Conservation (phyloP, 495 filamentous ascomycete genomes). For the Penicillium paradoxum region DNA sequence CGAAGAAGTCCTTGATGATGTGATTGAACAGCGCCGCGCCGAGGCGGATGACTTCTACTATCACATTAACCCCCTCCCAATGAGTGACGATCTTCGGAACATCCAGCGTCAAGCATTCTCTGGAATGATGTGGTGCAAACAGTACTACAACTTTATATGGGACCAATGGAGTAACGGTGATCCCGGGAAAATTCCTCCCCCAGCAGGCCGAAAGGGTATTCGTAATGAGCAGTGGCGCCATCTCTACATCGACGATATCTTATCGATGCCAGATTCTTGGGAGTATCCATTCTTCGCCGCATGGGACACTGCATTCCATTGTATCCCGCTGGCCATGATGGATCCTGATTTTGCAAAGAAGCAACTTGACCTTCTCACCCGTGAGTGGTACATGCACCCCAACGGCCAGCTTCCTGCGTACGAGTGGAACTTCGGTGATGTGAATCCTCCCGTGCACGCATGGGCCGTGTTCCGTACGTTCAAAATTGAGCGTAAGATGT, state of each 20-base stretch:
- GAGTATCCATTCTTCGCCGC: conserved; percentile 98
- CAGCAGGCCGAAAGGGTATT: conserved; percentile 69
- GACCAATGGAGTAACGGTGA: conserved; percentile 92
- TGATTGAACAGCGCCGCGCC: conserved; percentile 75
- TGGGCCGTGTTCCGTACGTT: conserved; percentile 94
- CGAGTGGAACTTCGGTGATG: conserved; percentile 98
- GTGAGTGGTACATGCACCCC: conserved; percentile 99
- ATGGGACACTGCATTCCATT: conserved; percentile 96
- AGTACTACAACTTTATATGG: conserved; percentile 95
- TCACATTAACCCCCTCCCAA: conserved; percentile 85
- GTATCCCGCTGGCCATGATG: conserved; percentile 92
- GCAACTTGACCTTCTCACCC: conserved; percentile 88
- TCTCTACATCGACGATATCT: conserved; percentile 85
- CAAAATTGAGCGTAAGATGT: conserved; percentile 97
- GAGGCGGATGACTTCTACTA: conserved; percentile 97
- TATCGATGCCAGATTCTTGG: conserved; percentile 98
- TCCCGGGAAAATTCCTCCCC: conserved; percentile 72
- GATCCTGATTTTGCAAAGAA: conserved; percentile 97
- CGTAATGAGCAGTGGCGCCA: conserved; percentile 91
- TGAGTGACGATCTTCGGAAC: conserved; percentile 90
- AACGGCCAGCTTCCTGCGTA: conserved; percentile 91
- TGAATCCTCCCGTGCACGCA: conserved; percentile 94
- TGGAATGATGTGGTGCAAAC: conserved; percentile 98
- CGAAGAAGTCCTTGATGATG: conserved; percentile 87
- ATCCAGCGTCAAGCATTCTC: conserved; percentile 91